These are phyloP conservation scores for Aspergillus funiculosus DNA, from an alignment of 495 filamentous ascomycete genomes.

Conservation along the genomic window DNA sequence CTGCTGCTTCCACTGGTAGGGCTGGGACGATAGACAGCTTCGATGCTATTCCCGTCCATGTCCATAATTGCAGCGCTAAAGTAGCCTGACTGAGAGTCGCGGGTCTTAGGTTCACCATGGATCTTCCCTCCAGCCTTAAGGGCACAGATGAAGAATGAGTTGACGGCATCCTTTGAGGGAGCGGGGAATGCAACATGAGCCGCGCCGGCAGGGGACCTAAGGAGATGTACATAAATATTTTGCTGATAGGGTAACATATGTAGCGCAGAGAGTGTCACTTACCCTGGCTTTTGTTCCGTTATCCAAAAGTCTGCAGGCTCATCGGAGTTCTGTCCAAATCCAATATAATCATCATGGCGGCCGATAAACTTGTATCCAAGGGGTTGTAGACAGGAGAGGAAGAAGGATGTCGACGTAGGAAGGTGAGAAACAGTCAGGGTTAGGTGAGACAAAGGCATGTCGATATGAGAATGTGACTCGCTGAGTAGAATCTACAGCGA, in stretches of 20 bases:
- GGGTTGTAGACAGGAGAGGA: conserved; percentile 66
- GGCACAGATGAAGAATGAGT: conserved; percentile 55
- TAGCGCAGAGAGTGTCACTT: conserved; percentile 16
- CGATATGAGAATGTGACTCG: conserved; percentile 6
- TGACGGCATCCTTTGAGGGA: conserved; percentile 46
- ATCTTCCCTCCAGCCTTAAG: conserved; percentile 53
- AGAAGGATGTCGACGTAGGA: conserved; percentile 73
- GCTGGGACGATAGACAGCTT: conserved; percentile 49
- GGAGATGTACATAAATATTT: conserved; percentile 15
- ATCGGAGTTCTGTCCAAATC: conserved; percentile 49
- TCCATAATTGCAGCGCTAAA: conserved; percentile 59
- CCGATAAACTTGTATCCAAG: conserved; percentile 67
- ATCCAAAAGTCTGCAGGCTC: conserved; percentile 55
- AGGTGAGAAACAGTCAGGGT: conserved; percentile 67
- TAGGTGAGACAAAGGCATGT: conserved; percentile 56
- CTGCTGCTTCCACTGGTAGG: conserved; percentile 8
- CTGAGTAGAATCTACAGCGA: conserved; percentile 12
- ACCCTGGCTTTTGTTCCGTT: conserved; percentile 51
- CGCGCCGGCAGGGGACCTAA: conserved; percentile 44
- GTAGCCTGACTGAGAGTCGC: conserved; percentile 46
- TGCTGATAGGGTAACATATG: background rate
- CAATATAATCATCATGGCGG: conserved; percentile 48
- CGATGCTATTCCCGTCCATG: conserved; percentile 56
- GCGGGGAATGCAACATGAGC: conserved; percentile 57
- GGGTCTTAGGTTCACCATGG: conserved; percentile 49